Conservation (phyloP, 2,329 filamentous ascomycete genomes). For the Clarireedia paspali region DNA sequence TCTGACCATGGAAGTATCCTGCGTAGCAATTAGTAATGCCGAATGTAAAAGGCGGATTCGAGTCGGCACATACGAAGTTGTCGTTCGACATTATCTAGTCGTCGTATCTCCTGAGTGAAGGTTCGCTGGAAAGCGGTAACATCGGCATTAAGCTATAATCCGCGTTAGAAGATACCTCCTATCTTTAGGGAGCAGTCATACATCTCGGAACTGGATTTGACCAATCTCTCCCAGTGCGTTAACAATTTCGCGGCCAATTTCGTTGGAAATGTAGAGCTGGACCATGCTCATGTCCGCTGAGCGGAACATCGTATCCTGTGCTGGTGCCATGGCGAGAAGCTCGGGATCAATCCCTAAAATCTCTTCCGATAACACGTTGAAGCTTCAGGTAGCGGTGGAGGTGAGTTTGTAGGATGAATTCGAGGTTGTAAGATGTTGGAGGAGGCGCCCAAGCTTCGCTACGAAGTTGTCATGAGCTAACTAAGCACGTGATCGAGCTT, state of each 20-base stretch:
- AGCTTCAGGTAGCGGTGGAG: slow-evolving; percentile 8
- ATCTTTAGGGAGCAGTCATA: slow-evolving; percentile 35
- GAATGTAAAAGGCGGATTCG: not conserved
- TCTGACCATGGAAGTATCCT: slow-evolving; percentile 93
- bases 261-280: slow-evolving; percentile 98
- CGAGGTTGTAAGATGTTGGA: slow-evolving; percentile 3
- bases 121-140: slow-evolving; percentile 93
- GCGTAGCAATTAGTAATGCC: slow-evolving; percentile 12
- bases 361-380: slow-evolving; percentile 15
- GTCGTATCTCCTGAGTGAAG: slow-evolving; percentile 94
- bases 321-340: slow-evolving; percentile 47
- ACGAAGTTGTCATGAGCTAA: not conserved
- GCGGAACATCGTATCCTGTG: slow-evolving; percentile 93
- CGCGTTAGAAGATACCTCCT: slow-evolving; percentile 15
- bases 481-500: not conserved
- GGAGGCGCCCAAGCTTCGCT: slow-evolving; percentile 2
- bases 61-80: slow-evolving; percentile 69
- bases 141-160: slow-evolving; percentile 74
- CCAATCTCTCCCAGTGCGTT: slow-evolving; percentile 94
- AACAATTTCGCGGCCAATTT: slow-evolving; percentile 96
- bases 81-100: slow-evolving; percentile 95
- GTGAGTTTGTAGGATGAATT: slow-evolving; percentile 1
- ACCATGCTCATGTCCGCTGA: slow-evolving; percentile 99
- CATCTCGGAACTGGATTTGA: slow-evolving; percentile 94
- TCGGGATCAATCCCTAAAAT: slow-evolving; percentile 12